A percentile compares a stretch with the other conserved stretches of the same genome.
Conservation (phyloP, 352 stramenopile genomes). For the Ophiocytium majus region DNA sequence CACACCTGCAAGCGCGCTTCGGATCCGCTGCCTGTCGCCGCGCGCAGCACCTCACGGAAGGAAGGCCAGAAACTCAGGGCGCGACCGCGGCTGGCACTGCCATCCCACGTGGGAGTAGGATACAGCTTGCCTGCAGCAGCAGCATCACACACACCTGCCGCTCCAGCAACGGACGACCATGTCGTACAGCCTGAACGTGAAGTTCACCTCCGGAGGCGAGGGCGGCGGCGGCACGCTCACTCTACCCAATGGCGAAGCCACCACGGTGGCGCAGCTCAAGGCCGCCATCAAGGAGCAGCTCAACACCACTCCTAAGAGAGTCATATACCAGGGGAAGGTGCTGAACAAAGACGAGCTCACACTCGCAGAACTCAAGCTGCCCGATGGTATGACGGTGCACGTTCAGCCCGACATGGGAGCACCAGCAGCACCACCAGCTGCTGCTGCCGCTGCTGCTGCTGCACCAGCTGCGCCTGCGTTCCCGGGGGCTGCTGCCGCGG, state of each 20-base stretch:
- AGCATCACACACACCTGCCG: too few relatives aligned
- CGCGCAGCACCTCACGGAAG: too few relatives aligned
- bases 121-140: too few relatives aligned
- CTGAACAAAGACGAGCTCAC: conserved; percentile 51
- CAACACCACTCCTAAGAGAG: conserved; percentile 27
- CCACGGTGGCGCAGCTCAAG: conserved; percentile 3
- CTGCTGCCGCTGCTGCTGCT: background rate
- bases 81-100: too few relatives aligned
- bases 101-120: too few relatives aligned
- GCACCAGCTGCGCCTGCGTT: background rate
- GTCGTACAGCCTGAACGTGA: conserved; percentile 4
- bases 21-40: too few relatives aligned
- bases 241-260: background rate
- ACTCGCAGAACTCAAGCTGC: conserved; percentile 37
- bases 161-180: too few relatives aligned
- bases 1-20: too few relatives aligned
- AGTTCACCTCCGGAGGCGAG: background rate
- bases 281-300: conserved; percentile 31
- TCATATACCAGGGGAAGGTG: conserved; percentile 47
- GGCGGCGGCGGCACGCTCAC: background rate
- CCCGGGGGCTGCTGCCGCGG: background rate
- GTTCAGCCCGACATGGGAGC: conserved; percentile 30
- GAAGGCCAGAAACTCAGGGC: too few relatives aligned
- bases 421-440: background rate
- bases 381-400: conserved; percentile 37